Conservation (phyloP, 1,284 basidiomycete species). For the Ceratobasidium sp. region DNA sequence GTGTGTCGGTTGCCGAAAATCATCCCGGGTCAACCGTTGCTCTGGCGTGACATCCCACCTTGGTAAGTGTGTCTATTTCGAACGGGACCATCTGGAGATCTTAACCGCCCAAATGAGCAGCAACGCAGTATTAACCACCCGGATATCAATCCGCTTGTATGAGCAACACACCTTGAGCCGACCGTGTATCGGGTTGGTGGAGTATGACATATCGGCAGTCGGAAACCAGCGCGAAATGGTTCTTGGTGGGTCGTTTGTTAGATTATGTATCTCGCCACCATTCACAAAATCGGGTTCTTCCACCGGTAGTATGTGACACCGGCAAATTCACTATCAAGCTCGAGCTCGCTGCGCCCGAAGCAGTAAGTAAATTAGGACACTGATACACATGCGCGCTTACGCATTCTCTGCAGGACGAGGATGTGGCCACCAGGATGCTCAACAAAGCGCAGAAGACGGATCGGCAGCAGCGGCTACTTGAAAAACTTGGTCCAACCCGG, state of each 20-base stretch:
- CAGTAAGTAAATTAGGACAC: not conserved
- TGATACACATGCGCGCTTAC: not conserved
- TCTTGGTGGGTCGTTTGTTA: not conserved
- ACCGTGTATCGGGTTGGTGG: not conserved
- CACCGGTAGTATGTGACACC: not conserved
- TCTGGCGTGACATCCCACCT: too few relatives aligned
- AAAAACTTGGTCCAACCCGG: not conserved
- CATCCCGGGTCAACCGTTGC: too few relatives aligned
- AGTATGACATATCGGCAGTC: constrained; percentile 5
- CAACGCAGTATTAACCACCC: too few relatives aligned
- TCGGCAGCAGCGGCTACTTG: not conserved
- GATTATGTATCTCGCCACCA: not conserved
- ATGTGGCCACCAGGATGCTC: not conserved
- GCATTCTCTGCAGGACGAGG: not conserved
- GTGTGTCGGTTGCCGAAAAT: too few relatives aligned
- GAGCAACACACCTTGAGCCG: too few relatives aligned
- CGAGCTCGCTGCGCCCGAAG: not conserved
- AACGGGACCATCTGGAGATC: too few relatives aligned
- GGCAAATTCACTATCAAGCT: not conserved
- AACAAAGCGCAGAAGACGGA: not conserved
- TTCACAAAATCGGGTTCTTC: not conserved
- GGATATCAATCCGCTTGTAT: too few relatives aligned
- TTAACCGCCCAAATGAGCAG: too few relatives aligned
- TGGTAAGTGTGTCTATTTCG: too few relatives aligned
- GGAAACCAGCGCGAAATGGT: too few relatives aligned